Percentiles rank a stretch among this genome's conserved stretches.
These are phyloP conservation scores for Xylariales sp. DNA, from an alignment of 2,329 filamentous ascomycete genomes.

Conservation along the genomic window DNA sequence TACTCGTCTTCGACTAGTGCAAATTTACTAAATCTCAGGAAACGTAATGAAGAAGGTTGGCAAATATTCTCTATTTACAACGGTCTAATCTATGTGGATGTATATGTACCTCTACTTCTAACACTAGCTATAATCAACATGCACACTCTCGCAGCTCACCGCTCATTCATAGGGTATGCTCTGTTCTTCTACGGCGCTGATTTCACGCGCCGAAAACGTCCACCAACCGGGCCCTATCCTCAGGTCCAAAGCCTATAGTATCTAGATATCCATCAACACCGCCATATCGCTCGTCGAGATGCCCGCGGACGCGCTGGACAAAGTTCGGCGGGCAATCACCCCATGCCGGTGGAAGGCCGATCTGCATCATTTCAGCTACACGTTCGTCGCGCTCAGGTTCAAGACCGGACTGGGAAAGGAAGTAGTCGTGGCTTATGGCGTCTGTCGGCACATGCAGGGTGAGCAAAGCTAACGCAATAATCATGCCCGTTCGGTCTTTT, in stretches of 20 bases:
- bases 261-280: conserved; percentile 74
- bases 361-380: conserved; percentile 73
- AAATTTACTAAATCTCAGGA: no score
- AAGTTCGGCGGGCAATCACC: conserved; percentile 73
- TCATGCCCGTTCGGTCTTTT: conserved; percentile 84
- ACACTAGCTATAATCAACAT: background rate
- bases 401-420: conserved; percentile 70
- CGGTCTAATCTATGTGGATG: background rate
- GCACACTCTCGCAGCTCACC: background rate
- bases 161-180: background rate
- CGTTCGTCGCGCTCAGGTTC: conserved; percentile 70
- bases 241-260: conserved; percentile 66
- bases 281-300: conserved; percentile 72
- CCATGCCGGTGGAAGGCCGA: conserved; percentile 81
- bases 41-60: background rate
- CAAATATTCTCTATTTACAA: background rate
- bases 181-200: background rate
- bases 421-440: conserved; percentile 78
- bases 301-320: conserved; percentile 66
- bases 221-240: conserved; percentile 56
- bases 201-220: conserved; percentile 57
- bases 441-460: conserved; percentile 66
- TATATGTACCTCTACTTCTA: no score
- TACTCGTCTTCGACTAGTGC: background rate
- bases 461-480: conserved; percentile 75